phyloP scores from a whole-genome alignment of 106 monocot species.

The Platanthera zijinensis region DNA sequence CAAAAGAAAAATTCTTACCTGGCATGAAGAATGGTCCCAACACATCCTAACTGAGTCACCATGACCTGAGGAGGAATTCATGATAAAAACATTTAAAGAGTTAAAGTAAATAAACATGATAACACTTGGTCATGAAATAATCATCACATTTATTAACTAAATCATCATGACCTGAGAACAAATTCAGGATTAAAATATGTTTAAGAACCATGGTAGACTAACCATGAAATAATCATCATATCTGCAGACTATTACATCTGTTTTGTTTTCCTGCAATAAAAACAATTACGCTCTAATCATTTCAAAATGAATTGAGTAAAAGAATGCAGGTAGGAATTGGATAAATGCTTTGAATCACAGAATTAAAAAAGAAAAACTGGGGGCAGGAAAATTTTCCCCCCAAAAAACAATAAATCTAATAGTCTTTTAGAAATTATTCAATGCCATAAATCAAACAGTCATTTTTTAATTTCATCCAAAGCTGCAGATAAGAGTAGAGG shows the following conservation, averaged over 20 bases:
- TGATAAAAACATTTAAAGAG: not conserved
- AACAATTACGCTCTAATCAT: not conserved
- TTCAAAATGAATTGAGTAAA: not conserved
- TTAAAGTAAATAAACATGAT: not conserved
- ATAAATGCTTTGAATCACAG: not conserved
- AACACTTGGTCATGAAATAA: constrained; percentile 45
- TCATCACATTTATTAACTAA: constrained; percentile 60
- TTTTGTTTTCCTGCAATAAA: constrained; percentile 63
- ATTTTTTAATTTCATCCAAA: too few species aligned
- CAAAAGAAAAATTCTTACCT: constrained; percentile 32
- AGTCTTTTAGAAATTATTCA: not conserved
- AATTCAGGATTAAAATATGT: too few species aligned
- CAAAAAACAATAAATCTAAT: too few species aligned
- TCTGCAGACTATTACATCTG: constrained; percentile 68
- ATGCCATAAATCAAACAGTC: not conserved
- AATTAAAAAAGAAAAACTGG: not conserved
- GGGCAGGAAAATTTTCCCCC: not conserved
- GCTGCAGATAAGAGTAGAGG: too few species aligned
- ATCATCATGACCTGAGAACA: constrained; percentile 40
- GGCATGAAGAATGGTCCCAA: constrained; percentile 86
- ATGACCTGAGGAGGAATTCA: constrained; percentile 41
- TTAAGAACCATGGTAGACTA: constrained; percentile 8
- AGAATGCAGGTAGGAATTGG: not conserved
- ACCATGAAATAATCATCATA: constrained; percentile 77
- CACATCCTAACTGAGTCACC: constrained; percentile 80